Evolutionary conservation across 148 eudicot genomes (phyloP).

Genomic region (Cornus controversa): DNA sequence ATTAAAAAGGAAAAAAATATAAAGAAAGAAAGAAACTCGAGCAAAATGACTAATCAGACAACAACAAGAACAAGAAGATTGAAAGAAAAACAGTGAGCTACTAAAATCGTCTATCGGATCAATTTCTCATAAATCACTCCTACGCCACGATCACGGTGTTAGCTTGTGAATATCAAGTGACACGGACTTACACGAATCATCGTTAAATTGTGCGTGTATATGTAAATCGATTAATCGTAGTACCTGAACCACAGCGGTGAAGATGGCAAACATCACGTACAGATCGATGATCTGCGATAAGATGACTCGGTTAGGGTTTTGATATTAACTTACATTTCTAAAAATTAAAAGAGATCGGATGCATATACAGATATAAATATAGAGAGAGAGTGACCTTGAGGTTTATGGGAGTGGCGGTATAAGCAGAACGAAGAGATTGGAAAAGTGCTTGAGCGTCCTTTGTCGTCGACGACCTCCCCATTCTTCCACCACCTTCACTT

Average conservation of each 20-base stretch:
- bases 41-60: background rate
- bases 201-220: background rate
- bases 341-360: background rate
- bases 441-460: conserved; percentile 83
- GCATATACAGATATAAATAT: no score
- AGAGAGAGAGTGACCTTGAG: conserved; percentile 59
- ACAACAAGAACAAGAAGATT: background rate
- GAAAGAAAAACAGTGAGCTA: background rate
- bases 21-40: no score
- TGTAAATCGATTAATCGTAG: background rate
- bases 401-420: conserved; percentile 67
- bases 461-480: conserved; percentile 71
- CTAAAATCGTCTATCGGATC: background rate
- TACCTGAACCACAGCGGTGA: conserved; percentile 54
- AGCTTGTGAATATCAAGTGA: background rate
- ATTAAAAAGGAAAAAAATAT: no score
- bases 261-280: conserved; percentile 41
- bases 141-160: background rate
- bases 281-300: conserved; percentile 45
- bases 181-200: background rate
- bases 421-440: conserved; percentile 77
- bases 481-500: conserved; percentile 21
- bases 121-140: background rate
- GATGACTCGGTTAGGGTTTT: background rate
- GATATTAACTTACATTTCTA: background rate